Evolutionary conservation across 352 stramenopile genomes (phyloP).

Genomic region (Achlya hypogyna): DNA sequence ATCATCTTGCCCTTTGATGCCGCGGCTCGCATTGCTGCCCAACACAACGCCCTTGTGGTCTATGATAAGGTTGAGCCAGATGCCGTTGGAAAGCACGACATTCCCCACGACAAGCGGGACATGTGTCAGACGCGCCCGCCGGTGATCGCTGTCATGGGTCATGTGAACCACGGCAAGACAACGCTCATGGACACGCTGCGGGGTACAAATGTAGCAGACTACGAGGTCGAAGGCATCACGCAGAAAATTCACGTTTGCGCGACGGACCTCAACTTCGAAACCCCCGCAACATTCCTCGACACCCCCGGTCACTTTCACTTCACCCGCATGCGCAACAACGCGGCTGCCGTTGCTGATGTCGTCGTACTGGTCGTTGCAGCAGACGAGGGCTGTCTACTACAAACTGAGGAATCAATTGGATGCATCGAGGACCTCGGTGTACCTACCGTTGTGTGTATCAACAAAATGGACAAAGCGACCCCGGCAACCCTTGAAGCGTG

Average conservation of each 20-base stretch:
- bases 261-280: slow-evolving; percentile 70
- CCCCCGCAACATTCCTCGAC: slow-evolving; percentile 94
- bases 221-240: slow-evolving; percentile 97
- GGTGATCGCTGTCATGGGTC: slow-evolving; percentile 99
- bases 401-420: slow-evolving; percentile 96
- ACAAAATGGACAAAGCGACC: slow-evolving; percentile 74
- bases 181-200: slow-evolving; percentile 97
- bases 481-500: slow-evolving; percentile 30
- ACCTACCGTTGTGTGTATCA: slow-evolving; percentile 74
- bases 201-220: slow-evolving; percentile 76
- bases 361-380: slow-evolving; percentile 95
- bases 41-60: slow-evolving; percentile 31
- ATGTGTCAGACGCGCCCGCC: slow-evolving; percentile 31
- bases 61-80: slow-evolving; percentile 59
- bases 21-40: slow-evolving; percentile 40
- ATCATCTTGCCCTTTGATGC: slow-evolving; percentile 59
- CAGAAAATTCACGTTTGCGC: slow-evolving; percentile 97
- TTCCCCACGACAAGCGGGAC: slow-evolving; percentile 18
- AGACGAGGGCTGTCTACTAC: slow-evolving; percentile 97
- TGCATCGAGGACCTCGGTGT: slow-evolving; percentile 68
- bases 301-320: slow-evolving; percentile 99
- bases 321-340: slow-evolving; percentile 95
- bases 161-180: slow-evolving; percentile 99
- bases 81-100: slow-evolving; percentile 15
- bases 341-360: slow-evolving; percentile 96